These are phyloP conservation scores for Didymellaceae sp. DNA, from an alignment of 2,329 filamentous ascomycete species.

Conservation along the genomic window DNA sequence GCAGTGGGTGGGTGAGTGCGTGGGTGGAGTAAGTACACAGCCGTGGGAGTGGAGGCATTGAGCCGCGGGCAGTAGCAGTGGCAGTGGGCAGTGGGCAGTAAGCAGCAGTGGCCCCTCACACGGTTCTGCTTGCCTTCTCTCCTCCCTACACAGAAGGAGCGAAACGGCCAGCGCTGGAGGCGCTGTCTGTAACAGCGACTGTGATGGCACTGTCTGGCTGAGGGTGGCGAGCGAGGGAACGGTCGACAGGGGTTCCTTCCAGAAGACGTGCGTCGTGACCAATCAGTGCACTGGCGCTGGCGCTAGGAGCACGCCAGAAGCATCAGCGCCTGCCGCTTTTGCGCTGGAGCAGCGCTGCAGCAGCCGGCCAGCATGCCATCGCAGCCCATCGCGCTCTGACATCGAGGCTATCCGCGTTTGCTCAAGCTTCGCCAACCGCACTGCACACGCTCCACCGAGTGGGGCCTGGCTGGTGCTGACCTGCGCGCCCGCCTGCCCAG, in stretches of 20 bases:
- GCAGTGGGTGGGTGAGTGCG: too few relatives aligned
- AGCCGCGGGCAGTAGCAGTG: too few relatives aligned
- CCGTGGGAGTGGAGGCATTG: too few relatives aligned
- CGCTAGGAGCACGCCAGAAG: slow-evolving; percentile 14
- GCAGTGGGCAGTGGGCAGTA: too few relatives aligned
- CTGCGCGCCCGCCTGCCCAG: slow-evolving; percentile 16
- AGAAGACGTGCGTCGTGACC: slow-evolving; percentile 7
- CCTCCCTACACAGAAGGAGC: too few relatives aligned
- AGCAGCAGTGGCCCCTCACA: too few relatives aligned
- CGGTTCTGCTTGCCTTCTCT: too few relatives aligned
- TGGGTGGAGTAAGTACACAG: too few relatives aligned
- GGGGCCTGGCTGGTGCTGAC: slow-evolving; percentile 27
- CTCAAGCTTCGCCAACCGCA: slow-evolving; percentile 20
- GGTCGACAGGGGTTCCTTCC: slow-evolving; percentile 11
- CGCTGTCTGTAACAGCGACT: slow-evolving; percentile 20
- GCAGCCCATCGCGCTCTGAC: slow-evolving; percentile 17
- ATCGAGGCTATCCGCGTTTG: slow-evolving; percentile 23
- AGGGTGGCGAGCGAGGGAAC: slow-evolving; percentile 14
- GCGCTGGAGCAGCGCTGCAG: slow-evolving; percentile 1
- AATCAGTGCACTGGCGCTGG: neutral
- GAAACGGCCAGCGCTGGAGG: slow-evolving; percentile 7
- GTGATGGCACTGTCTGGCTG: slow-evolving; percentile 15
- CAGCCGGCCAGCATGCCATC: slow-evolving; percentile 9
- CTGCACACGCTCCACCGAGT: slow-evolving; percentile 21
- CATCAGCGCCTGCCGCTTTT: slow-evolving; percentile 24